These are phyloP conservation scores for Cercis canadensis DNA, from an alignment of 306 rosid genomes.

Conservation along the genomic window DNA sequence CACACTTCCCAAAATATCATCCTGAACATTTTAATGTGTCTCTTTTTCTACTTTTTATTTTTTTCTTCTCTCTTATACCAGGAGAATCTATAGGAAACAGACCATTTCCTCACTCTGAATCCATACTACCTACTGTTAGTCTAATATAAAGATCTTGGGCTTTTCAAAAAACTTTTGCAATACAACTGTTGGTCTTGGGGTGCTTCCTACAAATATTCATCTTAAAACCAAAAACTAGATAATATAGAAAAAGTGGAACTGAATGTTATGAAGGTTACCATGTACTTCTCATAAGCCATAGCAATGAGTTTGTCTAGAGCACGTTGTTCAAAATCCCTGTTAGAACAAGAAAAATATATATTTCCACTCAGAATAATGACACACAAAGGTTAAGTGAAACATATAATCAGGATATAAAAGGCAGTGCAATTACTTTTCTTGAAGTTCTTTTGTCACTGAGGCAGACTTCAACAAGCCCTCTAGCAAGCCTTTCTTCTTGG, in stretches of 20 bases:
- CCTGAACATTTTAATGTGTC: neutral
- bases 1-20: neutral
- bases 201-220: conserved; percentile 12
- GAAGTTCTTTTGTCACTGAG: conserved; percentile 61
- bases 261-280: conserved; percentile 61
- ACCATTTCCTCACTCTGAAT: too few species aligned
- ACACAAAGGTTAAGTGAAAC: conserved; percentile 33
- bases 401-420: conserved; percentile 40
- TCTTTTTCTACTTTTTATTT: conserved; percentile 10
- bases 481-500: conserved; percentile 70
- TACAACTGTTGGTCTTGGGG: conserved; percentile 16
- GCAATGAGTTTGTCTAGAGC: conserved; percentile 81
- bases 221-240: conserved; percentile 20
- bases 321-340: conserved; percentile 84
- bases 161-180: conserved; percentile 13
- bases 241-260: conserved; percentile 26
- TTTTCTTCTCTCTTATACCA: neutral
- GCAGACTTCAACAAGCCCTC: conserved; percentile 67
- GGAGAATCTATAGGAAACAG: conserved; percentile 8
- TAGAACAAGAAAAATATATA: conserved; percentile 24
- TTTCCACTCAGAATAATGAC: conserved; percentile 31
- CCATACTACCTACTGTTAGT: conserved; percentile 2
- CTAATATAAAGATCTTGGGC: conserved; percentile 17
- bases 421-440: conserved; percentile 65
- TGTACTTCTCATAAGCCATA: conserved; percentile 85